Evolutionary conservation across 1,284 basidiomycete species (phyloP).

Genomic region (Microbotryum violaceum): DNA sequence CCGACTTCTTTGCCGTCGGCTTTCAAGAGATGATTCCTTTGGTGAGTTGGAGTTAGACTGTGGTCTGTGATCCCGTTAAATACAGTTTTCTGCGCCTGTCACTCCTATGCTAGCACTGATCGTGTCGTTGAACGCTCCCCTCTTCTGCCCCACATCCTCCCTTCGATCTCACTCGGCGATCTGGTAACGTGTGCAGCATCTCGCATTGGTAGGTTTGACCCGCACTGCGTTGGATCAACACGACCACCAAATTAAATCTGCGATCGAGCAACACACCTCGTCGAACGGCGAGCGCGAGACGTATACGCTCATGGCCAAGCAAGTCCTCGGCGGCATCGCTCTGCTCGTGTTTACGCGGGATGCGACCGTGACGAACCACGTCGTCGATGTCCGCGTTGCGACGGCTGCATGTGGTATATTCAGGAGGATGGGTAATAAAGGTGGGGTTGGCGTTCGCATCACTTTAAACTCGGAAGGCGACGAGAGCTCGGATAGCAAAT

Average conservation of each 20-base stretch:
- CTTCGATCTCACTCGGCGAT: no score
- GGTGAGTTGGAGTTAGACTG: conserved; percentile 49
- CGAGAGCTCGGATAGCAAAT: conserved; percentile 46
- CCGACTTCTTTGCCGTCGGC: conserved; percentile 78
- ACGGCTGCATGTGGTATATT: conserved; percentile 39
- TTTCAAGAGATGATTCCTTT: conserved; percentile 83
- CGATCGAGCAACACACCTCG: conserved; percentile 34
- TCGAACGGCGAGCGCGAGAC: conserved; percentile 58
- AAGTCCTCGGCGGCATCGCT: conserved; percentile 70
- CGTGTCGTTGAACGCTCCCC: conserved; percentile 53
- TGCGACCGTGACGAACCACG: conserved; percentile 51
- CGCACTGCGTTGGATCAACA: conserved; percentile 24
- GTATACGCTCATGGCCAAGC: conserved; percentile 63
- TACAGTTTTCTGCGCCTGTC: conserved; percentile 50
- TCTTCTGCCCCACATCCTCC: conserved; percentile 43
- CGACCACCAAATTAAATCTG: conserved; percentile 15
- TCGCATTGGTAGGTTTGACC: conserved; percentile 39
- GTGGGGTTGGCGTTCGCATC: conserved; percentile 81
- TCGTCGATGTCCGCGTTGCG: conserved; percentile 51
- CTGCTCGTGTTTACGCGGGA: conserved; percentile 72
- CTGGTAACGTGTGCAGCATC: conserved; percentile 36
- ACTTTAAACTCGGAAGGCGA: conserved; percentile 47
- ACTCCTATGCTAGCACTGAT: conserved; percentile 45
- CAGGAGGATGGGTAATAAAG: conserved; percentile 80
- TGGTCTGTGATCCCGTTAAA: conserved; percentile 1